Base-by-base conservation (phyloP, 106 monocot species). In the Platanthera zijinensis region DNA sequence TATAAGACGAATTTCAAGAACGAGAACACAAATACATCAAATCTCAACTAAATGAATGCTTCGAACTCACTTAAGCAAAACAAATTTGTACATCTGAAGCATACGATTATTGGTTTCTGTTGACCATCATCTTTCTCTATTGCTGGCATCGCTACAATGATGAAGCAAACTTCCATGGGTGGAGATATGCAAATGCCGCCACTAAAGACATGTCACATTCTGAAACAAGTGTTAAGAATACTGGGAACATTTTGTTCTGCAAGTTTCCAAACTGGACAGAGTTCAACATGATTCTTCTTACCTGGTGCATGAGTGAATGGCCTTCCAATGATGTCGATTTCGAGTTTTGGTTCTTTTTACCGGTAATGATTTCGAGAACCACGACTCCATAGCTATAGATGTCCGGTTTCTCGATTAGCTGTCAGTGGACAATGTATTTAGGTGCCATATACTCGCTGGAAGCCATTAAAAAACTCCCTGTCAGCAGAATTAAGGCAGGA, bases 171-270 rank as follows among this genome's bases (percentile, higher is more conserved):
- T 71, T 89, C 96, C 93, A 97, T 50, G 93, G 93, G 69, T 93
- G 93, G 15, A 93, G 80, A 57, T 89, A 91, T 9, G 93, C 89
- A 64, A 97, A 97, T 18, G 96, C 84, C 30, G 86, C 93, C 68
- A 89, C 91, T 1, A 86, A 85, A 18, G 84, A 47, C 10, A 87
- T 83, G 1, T 86, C 81, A 66, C 91, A 91, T 8, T 71, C 80
- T 0, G 93, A 86, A 19, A 88, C 56, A 75, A 82, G 48, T 66
- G 50, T 83, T 83, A 97, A 97, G 83, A 91, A 97, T 2, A 93
- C 96, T 8, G 96, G 96, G 82, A 97, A 97, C 89, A 97, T 93
- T 89, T 89, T 97, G 77, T 86, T 74, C 79, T 97, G 93, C 49
- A 93, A 74, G 51, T 88, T 97, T 76, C 96, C 96, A 69, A 93